These are phyloP conservation scores for Quercus robur DNA, from an alignment of 306 rosid species.

Conservation along the genomic window DNA sequence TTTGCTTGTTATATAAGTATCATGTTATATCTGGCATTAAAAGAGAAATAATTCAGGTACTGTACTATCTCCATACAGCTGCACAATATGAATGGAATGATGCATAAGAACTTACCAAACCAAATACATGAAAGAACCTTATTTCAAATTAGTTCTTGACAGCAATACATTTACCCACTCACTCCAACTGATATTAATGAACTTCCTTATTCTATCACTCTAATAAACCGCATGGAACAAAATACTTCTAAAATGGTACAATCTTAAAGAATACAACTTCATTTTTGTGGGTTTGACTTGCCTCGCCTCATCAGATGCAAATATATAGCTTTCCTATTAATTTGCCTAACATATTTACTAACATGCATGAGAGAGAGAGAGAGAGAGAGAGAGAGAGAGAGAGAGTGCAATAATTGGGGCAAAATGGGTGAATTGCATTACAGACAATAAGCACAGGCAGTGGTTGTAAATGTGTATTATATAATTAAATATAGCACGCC, in stretches of 20 bases:
- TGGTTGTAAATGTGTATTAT: neutral
- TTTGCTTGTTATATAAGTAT: too few relatives aligned
- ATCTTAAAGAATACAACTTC: neutral
- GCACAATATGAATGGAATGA: neutral
- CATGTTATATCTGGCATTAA: too few relatives aligned
- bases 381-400: neutral
- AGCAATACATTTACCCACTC: slow-evolving; percentile 19
- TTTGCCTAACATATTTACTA: neutral
- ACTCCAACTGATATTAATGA: slow-evolving; percentile 26
- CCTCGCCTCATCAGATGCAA: neutral
- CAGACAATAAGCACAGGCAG: neutral
- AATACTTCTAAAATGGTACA: slow-evolving; percentile 17
- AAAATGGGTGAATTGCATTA: neutral
- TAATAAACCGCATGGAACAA: slow-evolving; percentile 38
- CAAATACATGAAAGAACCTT: neutral
- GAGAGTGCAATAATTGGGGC: too few relatives aligned
- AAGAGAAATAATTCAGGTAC: too few relatives aligned
- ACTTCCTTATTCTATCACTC: slow-evolving; percentile 6
- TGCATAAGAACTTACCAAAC: slow-evolving; percentile 6
- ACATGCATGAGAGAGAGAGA: neutral
- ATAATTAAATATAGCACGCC: neutral
- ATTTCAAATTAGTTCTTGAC: slow-evolving; percentile 21
- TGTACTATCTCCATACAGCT: neutral
- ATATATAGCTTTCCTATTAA: neutral
- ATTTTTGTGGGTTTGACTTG: neutral